Base-by-base conservation (phyloP, 2,329 filamentous ascomycete species). In the Cladosporium sp. region DNA sequence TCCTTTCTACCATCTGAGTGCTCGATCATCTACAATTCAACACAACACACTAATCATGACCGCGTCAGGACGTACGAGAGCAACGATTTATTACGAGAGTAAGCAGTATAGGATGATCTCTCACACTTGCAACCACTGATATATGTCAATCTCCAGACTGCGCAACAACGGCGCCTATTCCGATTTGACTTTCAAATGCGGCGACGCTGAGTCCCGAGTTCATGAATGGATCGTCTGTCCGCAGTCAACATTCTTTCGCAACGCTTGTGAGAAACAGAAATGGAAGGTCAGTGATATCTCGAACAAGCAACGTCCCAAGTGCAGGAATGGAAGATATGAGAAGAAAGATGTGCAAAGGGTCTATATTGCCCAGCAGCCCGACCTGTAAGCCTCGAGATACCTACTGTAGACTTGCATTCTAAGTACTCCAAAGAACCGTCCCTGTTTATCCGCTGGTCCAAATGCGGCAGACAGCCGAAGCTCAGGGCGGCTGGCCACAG, bases 221-320 rank as follows among this genome's bases (percentile, higher is more conserved):
- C 54, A 60, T 30, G 49, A 60, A 49, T 60, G 58, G 24, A 60
- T 60, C n/a, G 32, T 60, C n/a, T 60, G 58, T 49, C 58, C 58
- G 6, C 38, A 61, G n/a, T 61, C 38, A 11, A 24, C 26, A 30
- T 61, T 61, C 38, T 61, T 61, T 12, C 26, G 38, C n/a, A 61
- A 51, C 21, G 58, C 58, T 28, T 61, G 58, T 24, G 26, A 61
- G 44, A n/a, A 24, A 30, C 36, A 38, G 38, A 61, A 49, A 61
- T 61, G 58, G 58, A 61, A 61, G 58, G 58, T 61, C 28, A 44
- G 38, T 51, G 47, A 24, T 24, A 28, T 28, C 24, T 8, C 12
- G 21, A 51, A 28, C 10, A 6, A n/a, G n/a, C n/a, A n/a, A n/a
- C n/a, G n/a, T n/a, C n/a, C n/a, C n/a, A n/a, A n/a, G n/a, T n/a